These are phyloP conservation scores for Durio zibethinus DNA, from an alignment of 345 rosid species.

Conservation along the genomic window DNA sequence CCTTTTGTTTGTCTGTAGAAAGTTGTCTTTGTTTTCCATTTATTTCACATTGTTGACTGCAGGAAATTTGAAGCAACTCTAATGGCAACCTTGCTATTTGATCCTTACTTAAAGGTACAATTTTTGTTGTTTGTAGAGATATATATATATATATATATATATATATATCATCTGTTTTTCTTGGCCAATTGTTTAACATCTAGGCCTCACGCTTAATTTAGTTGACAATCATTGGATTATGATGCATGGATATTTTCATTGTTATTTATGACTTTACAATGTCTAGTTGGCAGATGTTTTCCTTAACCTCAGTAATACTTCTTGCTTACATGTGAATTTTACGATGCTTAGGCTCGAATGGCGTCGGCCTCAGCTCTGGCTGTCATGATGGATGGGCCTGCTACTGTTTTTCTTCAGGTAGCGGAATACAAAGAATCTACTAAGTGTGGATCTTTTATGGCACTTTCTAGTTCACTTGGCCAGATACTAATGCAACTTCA, in stretches of 20 bases:
- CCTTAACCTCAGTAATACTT: not conserved
- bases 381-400: constrained; percentile 81
- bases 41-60: constrained; percentile 30
- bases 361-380: constrained; percentile 75
- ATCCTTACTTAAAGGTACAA: constrained; percentile 80
- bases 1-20: not conserved
- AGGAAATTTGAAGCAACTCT: constrained; percentile 85
- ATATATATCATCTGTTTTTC: not conserved
- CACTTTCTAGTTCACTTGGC: constrained; percentile 88
- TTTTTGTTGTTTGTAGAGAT: constrained; percentile 5
- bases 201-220: not conserved
- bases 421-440: constrained; percentile 83
- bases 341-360: constrained; percentile 62
- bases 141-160: too few relatives aligned
- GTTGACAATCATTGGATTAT: constrained; percentile 6
- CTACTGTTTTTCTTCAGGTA: constrained; percentile 81
- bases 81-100: constrained; percentile 82
- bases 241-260: not conserved
- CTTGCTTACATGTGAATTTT: constrained; percentile 22
- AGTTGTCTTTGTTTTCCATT: constrained; percentile 13
- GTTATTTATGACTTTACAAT: not conserved
- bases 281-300: not conserved
- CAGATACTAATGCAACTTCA: constrained; percentile 85
- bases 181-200: not conserved
- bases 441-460: constrained; percentile 68